Base-by-base conservation (phyloP, 2,329 filamentous ascomycete genomes). In the Monosporascus ibericus region DNA sequence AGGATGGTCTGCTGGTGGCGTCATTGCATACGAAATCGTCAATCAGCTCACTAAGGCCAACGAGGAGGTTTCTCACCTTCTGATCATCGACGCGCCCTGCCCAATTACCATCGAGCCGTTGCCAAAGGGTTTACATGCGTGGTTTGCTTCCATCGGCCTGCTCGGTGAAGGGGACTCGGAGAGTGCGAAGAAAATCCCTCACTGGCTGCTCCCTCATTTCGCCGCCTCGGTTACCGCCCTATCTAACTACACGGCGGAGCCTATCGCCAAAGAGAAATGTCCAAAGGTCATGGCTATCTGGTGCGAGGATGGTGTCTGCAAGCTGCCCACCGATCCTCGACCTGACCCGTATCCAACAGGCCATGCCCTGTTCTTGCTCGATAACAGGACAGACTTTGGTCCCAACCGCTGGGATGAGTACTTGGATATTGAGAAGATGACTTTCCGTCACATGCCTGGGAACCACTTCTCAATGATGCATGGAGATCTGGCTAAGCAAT, bases 401-500 rank as follows among this genome's bases (percentile, higher is more conserved):
- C 78, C 83, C 53, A 88, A 88, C 65, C 77, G 83, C 20, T 88
- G 85, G 84, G 84, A 83, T 27, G 80, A 86, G 67, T 83, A 84
- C 42, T 70, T 88, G 39, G 81, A 83, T 49, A 64, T 72, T 48
- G 70, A 77, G 50, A 86, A 83, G 68, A 84, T 88, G 71, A 74
- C 75, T 48, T 85, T 79, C 58, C 77, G 77, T 51, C 82, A 86
- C 62, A 86, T 88, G 82, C 81, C 80, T 17, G 86, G 85, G 2
- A 87, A 89, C 63, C 86, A 89, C 70, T 89, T 90, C 70, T 82
- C 78, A 20, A 89, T 89, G 85, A 88, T 90, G 84, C 82, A 86
- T 67, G 83, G 82, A 55, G 65, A 74, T 3, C 50, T 70, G 2
- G 66, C 66, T 14, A 65, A 66, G 54, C 58, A 63, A 36, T 57